These are phyloP conservation scores for Aspergillus nanangensis DNA, from an alignment of 495 filamentous ascomycete genomes.

Conservation along the genomic window DNA sequence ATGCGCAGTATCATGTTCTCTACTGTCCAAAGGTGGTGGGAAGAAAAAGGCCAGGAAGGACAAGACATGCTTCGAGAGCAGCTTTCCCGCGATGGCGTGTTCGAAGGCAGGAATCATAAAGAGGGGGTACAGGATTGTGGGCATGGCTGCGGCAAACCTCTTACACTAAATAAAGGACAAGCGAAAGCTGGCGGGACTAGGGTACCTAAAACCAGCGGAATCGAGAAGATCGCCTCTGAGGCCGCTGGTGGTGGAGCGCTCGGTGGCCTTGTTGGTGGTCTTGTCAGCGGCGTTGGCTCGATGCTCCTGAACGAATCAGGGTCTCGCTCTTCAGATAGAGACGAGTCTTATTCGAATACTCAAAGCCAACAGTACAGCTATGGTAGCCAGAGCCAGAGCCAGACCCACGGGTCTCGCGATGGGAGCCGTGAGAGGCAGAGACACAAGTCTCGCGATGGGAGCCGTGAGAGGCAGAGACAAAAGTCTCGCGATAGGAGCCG, in stretches of 20 bases:
- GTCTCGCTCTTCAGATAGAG: constrained; percentile 23
- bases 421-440: too few species aligned
- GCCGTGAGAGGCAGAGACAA: too few species aligned
- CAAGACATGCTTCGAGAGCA: constrained; percentile 62
- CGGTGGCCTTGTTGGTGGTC: constrained; percentile 47
- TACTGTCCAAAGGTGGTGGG: constrained; percentile 78
- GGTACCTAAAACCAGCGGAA: too few species aligned
- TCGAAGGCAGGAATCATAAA: constrained; percentile 73
- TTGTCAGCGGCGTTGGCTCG: constrained; percentile 44
- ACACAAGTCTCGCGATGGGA: too few species aligned
- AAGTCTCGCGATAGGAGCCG: too few species aligned
- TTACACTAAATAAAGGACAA: constrained; percentile 49
- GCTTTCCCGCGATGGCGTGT: constrained; percentile 71
- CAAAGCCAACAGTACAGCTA: constrained; percentile 5
- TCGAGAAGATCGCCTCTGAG: constrained; percentile 39
- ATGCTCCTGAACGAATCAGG: constrained; percentile 33
- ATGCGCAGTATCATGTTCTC: constrained; percentile 73
- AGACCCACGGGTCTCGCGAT: too few species aligned
- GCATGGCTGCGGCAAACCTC: constrained; percentile 76
- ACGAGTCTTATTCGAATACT: constrained; percentile 14
- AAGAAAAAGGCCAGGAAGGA: constrained; percentile 52
- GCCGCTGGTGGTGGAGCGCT: constrained; percentile 44
- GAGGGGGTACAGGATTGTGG: constrained; percentile 78
- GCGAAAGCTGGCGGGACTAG: constrained; percentile 16
- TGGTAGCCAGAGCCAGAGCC: not conserved